These are phyloP conservation scores for Sphagnum magellanicum DNA, from an alignment of 228 moss, liverwort and hornwort species.

Conservation along the genomic window DNA sequence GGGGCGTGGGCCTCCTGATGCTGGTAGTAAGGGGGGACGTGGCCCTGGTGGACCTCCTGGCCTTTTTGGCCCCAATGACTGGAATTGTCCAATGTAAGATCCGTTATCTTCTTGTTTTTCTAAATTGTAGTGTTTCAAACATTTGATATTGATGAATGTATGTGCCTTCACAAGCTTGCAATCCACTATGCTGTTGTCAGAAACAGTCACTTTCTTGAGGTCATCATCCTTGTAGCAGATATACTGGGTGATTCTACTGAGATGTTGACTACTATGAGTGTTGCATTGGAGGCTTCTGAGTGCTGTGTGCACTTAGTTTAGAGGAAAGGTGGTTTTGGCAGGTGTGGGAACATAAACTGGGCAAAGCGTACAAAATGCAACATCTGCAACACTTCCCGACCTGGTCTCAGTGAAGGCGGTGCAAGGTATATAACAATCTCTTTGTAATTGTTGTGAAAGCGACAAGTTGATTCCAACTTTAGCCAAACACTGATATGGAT, in stretches of 20 bases:
- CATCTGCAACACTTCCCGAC: constrained; percentile 82
- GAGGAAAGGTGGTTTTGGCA: constrained; percentile 5
- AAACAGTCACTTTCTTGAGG: too few species aligned
- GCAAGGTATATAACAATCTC: constrained; percentile 34
- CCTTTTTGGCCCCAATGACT: constrained; percentile 87
- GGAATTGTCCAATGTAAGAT: constrained; percentile 87
- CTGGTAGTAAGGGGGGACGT: constrained; percentile 50
- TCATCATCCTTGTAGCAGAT: neutral
- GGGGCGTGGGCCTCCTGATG: constrained; percentile 50
- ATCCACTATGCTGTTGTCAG: too few species aligned
- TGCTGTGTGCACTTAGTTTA: too few species aligned
- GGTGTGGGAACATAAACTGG: constrained; percentile 96
- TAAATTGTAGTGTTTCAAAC: neutral
- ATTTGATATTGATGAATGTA: too few species aligned
- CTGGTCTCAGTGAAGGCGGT: constrained; percentile 81
- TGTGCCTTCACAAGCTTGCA: too few species aligned
- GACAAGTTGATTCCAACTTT: neutral
- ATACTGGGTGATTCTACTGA: neutral
- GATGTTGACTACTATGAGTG: neutral
- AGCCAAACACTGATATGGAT: neutral
- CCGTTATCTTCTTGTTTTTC: neutral
- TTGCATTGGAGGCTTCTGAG: neutral
- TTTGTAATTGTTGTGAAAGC: neutral
- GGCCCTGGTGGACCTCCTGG: constrained; percentile 70
- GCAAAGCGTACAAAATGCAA: constrained; percentile 88